Base-by-base conservation (phyloP, 2,329 filamentous ascomycete genomes). In the Ophiosphaerella korrae region DNA sequence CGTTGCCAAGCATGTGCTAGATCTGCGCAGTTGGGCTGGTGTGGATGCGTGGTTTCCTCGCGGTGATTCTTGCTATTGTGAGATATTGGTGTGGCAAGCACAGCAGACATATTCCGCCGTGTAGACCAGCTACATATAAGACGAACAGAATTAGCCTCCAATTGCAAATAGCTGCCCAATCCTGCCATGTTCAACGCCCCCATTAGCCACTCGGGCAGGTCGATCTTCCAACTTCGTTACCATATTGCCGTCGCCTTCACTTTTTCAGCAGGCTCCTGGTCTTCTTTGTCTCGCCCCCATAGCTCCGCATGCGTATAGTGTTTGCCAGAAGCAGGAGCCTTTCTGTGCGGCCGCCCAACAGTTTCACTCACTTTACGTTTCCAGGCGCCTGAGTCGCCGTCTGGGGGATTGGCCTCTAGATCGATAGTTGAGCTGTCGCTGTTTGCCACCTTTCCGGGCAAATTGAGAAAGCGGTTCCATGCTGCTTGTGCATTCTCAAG, bases 401-500 rank as follows among this genome's bases (percentile, higher is more conserved):
- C 36, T 16, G 12, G 12, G 37, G 23, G 4, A 11, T 24, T 35
- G 9, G 13, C 13, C 14, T 7, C 16, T 48, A 9, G 3, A 8
- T 16, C 31, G 9, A 18, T n/a, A 12, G 13, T 9, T 12, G 21
- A 16, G 14, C 47, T 9, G 31, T 23, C 44, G 33, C 23, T 35
- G 34, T 29, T 39, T 16, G 43, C 23, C 11, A 35, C 53, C 11
- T 45, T 31, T 9, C 67, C 66, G 0, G 71, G 70, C 3, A 72
- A 43, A 32, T 73, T 74, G 29, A 73, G 57, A 11, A 62, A 59
- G 18, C 65, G 57, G 29, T 57, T 59, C 71, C 71, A 74, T 2
- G 70, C 66, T 33, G 56, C 53, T 42, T 70, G 62, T 6, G 70
- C 64, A 29, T 64, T 60, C 45, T 69, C 68, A 18, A 75, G 55